Percentiles rank a stretch among this genome's conserved stretches.
Evolutionary conservation across 345 rosid genomes (phyloP).

Genomic region (Cochlearia excelsa): DNA sequence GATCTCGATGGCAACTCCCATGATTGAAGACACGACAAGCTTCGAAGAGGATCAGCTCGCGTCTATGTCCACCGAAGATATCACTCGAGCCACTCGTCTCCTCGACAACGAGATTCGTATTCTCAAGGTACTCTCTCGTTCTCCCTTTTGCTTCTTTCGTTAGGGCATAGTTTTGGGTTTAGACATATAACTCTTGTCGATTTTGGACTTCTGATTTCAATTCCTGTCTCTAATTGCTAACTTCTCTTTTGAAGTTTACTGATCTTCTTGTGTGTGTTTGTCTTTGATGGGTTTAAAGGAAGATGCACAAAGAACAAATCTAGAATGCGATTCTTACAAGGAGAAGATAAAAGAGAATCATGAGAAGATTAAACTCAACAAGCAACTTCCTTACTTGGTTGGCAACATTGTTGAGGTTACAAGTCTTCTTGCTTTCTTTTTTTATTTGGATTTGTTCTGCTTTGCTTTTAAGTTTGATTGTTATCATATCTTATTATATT

Average conservation of each 20-base stretch:
- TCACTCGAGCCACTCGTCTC: slow-evolving; percentile 79
- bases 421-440: too few species aligned
- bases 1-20: slow-evolving; percentile 70
- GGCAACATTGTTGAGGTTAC: slow-evolving; percentile 87
- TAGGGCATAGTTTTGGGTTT: background rate
- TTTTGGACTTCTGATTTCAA: background rate
- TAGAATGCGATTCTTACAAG: slow-evolving; percentile 29
- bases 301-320: background rate
- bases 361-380: slow-evolving; percentile 88
- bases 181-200: background rate
- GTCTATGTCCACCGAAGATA: slow-evolving; percentile 83
- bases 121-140: slow-evolving; percentile 58
- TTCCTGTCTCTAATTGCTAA: slow-evolving; percentile 6
- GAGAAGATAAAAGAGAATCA: slow-evolving; percentile 88
- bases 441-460: too few species aligned
- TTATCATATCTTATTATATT: background rate
- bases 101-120: slow-evolving; percentile 90
- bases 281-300: slow-evolving; percentile 18
- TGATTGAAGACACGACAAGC: slow-evolving; percentile 69
- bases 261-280: slow-evolving; percentile 13
- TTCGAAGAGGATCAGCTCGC: slow-evolving; percentile 88
- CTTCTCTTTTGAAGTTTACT: slow-evolving; percentile 19
- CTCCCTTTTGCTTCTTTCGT: background rate
- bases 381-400: slow-evolving; percentile 86
- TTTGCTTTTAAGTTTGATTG: slow-evolving; percentile 8